Conservation (phyloP, 352 stramenopile genomes). For the Pythium apleroticum region DNA sequence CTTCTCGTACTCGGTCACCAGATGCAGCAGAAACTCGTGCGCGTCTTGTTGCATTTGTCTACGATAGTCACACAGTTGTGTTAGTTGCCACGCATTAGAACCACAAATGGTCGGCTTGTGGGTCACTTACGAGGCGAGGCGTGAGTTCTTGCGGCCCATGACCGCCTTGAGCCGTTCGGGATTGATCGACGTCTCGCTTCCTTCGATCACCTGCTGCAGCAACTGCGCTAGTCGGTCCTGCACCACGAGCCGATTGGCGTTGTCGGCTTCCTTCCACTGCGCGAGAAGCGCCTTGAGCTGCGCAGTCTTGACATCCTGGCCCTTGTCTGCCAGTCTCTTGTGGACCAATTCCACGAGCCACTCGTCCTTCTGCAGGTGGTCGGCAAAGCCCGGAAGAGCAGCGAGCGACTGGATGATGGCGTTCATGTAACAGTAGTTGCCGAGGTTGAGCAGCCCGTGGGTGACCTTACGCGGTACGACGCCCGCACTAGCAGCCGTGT, state of each 20-base stretch:
- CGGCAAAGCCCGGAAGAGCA: constrained; percentile 65
- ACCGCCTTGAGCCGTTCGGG: constrained; percentile 74
- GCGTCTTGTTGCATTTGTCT: constrained; percentile 86
- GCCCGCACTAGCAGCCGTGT: not conserved
- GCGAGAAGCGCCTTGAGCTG: constrained; percentile 50
- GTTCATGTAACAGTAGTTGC: constrained; percentile 95
- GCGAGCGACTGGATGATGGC: constrained; percentile 88
- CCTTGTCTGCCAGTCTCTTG: constrained; percentile 38
- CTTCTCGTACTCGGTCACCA: constrained; percentile 85
- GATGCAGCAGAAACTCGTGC: constrained; percentile 83
- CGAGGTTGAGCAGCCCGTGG: constrained; percentile 93
- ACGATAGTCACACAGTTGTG: not conserved
- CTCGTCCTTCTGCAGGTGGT: constrained; percentile 49
- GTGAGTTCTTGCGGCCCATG: constrained; percentile 74
- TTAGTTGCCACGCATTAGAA: not conserved
- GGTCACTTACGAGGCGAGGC: constrained; percentile 78
- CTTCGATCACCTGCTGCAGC: constrained; percentile 57
- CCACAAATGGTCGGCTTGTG: not conserved
- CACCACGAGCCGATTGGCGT: constrained; percentile 52
- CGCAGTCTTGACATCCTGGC: constrained; percentile 32
- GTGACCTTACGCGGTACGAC: constrained; percentile 41
- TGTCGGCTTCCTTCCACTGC: constrained; percentile 48
- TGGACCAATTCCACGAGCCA: constrained; percentile 58
- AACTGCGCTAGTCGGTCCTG: constrained; percentile 59
- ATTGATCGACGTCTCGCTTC: constrained; percentile 71